A percentile compares a stretch with the other conserved stretches of the same genome.
These are phyloP conservation scores for Pyrus pyrifolia DNA, from an alignment of 306 rosid species.

Conservation along the genomic window DNA sequence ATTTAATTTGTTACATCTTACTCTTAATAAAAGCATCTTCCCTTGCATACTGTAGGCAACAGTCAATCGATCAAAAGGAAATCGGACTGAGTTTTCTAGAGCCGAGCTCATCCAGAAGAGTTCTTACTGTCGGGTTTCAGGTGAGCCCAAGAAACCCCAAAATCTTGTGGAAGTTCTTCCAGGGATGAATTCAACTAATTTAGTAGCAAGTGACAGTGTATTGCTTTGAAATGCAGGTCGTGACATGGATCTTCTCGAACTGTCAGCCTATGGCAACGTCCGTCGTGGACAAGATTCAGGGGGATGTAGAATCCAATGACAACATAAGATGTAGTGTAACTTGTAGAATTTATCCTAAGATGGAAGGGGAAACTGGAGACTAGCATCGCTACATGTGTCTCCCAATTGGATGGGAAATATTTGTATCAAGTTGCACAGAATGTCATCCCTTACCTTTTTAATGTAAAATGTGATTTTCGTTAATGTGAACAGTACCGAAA, in stretches of 20 bases:
- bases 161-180: not conserved
- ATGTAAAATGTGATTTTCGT: too few species aligned
- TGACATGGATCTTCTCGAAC: constrained; percentile 90
- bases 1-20: not conserved
- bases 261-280: constrained; percentile 78
- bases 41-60: constrained; percentile 50
- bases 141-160: constrained; percentile 26
- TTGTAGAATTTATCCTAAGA: not conserved
- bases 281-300: constrained; percentile 65
- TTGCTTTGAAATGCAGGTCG: constrained; percentile 47
- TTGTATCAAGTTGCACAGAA: not conserved
- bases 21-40: not conserved
- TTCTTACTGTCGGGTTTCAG: constrained; percentile 90
- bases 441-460: not conserved
- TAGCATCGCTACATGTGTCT: not conserved
- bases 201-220: not conserved
- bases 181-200: constrained; percentile 5
- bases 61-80: constrained; percentile 85
- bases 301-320: constrained; percentile 82
- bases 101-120: constrained; percentile 84
- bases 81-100: constrained; percentile 62
- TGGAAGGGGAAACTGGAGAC: not conserved
- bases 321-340: constrained; percentile 4
- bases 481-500: too few species aligned
- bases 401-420: not conserved